phyloP scores from a whole-genome alignment of 495 filamentous ascomycete species.

The Staphylotrichum tortipilum region DNA sequence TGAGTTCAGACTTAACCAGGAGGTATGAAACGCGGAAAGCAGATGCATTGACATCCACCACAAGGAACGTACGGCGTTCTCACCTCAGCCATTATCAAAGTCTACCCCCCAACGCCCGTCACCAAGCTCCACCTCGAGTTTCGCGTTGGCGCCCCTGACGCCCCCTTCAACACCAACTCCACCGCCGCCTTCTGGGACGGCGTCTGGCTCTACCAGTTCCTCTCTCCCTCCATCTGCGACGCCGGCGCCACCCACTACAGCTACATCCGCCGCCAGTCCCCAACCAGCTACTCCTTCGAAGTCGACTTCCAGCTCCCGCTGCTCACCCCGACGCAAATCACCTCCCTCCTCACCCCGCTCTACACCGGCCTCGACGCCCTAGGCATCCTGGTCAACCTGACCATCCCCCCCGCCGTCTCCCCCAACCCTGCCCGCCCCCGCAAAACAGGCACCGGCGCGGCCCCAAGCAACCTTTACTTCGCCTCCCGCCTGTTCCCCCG shows the following conservation, averaged over 20 bases:
- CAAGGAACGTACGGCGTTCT: constrained; percentile 47
- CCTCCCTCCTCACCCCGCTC: constrained; percentile 26
- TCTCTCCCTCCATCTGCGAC: constrained; percentile 26
- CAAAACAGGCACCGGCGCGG: constrained; percentile 16
- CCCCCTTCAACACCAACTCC: not conserved
- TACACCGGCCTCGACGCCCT: constrained; percentile 20
- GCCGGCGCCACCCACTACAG: constrained; percentile 38
- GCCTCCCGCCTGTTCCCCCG: constrained; percentile 44
- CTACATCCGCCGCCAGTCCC: constrained; percentile 23
- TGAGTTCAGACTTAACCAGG: too few species aligned
- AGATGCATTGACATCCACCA: not conserved
- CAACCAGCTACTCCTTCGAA: constrained; percentile 24
- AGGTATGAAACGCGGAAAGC: too few species aligned
- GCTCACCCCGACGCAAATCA: constrained; percentile 12
- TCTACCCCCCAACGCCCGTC: constrained; percentile 25
- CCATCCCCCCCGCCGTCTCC: constrained; percentile 1
- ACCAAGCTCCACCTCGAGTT: constrained; percentile 17
- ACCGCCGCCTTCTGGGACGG: constrained; percentile 42
- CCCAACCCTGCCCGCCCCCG: not conserved
- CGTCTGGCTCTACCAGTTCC: constrained; percentile 33
- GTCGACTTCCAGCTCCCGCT: constrained; percentile 20
- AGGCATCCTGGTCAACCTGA: constrained; percentile 22
- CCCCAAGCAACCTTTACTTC: constrained; percentile 24
- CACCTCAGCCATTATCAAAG: constrained; percentile 39
- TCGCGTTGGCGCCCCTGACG: constrained; percentile 2